Evolutionary conservation across 352 stramenopile species (phyloP).

Genomic region (Phytophthora tubulina): DNA sequence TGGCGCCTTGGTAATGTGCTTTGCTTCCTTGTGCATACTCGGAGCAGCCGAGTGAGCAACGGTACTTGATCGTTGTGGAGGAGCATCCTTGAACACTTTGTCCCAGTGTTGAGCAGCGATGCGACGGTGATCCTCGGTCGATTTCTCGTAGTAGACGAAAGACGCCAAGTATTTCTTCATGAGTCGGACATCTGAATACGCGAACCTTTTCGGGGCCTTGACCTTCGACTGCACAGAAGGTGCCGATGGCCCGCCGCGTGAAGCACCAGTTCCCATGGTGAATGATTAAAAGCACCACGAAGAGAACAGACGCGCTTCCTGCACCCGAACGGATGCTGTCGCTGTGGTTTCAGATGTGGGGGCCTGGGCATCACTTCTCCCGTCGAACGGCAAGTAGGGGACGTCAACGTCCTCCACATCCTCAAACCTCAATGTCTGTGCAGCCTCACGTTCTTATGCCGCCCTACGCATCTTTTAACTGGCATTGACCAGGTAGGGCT

Average conservation of each 20-base stretch:
- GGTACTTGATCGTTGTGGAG: slow-evolving; percentile 11
- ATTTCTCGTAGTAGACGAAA: slow-evolving; percentile 51
- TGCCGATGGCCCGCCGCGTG: slow-evolving; percentile 6
- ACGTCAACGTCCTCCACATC: slow-evolving; percentile 2
- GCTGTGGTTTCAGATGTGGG: slow-evolving; percentile 24
- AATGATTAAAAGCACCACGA: slow-evolving; percentile 12
- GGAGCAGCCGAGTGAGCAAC: not conserved
- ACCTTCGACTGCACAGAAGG: slow-evolving; percentile 12
- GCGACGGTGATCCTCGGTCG: slow-evolving; percentile 52
- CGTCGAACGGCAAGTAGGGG: slow-evolving; percentile 13
- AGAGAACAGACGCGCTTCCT: slow-evolving; percentile 14
- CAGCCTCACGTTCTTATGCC: slow-evolving; percentile 33
- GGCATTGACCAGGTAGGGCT: not conserved
- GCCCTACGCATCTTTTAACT: slow-evolving; percentile 7
- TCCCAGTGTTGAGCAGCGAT: slow-evolving; percentile 57
- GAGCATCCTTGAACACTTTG: slow-evolving; percentile 44
- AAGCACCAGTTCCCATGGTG: slow-evolving; percentile 35
- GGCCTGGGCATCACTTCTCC: not conserved
- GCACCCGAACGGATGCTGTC: slow-evolving; percentile 6
- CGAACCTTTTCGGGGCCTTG: slow-evolving; percentile 40
- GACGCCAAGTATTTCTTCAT: slow-evolving; percentile 55
- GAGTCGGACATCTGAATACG: slow-evolving; percentile 41
- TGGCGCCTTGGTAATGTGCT: slow-evolving; percentile 38
- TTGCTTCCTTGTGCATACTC: slow-evolving; percentile 25
- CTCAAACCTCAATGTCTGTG: slow-evolving; percentile 6